phyloP scores from a whole-genome alignment of 1,284 basidiomycete genomes.

The Puccinia novopanici region DNA sequence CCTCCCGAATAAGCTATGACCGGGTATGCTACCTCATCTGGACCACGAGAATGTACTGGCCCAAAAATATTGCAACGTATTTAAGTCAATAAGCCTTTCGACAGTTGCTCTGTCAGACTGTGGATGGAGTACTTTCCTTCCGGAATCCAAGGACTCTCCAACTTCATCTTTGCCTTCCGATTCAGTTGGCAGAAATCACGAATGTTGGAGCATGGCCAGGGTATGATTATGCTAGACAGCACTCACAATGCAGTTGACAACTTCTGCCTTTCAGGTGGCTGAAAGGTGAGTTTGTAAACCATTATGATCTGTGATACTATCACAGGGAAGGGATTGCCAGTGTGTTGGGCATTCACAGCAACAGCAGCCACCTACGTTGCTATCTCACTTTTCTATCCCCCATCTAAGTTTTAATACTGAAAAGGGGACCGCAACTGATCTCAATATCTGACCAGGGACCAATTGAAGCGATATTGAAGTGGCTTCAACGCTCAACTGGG shows the following conservation, averaged over 20 bases:
- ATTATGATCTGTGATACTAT: too few relatives aligned
- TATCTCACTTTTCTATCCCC: too few relatives aligned
- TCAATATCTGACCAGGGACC: not conserved
- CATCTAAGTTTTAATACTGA: too few relatives aligned
- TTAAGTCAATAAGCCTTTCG: not conserved
- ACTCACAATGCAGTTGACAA: not conserved
- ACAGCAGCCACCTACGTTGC: too few relatives aligned
- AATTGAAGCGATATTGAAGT: not conserved
- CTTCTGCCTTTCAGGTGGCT: not conserved
- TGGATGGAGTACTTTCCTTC: not conserved
- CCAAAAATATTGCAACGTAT: too few relatives aligned
- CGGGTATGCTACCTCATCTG: too few relatives aligned
- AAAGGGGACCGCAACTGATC: too few relatives aligned
- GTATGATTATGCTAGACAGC: not conserved
- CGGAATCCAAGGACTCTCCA: not conserved
- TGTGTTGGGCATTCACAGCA: too few relatives aligned
- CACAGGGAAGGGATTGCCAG: too few relatives aligned
- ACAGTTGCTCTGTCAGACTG: not conserved
- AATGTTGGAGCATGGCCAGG: not conserved
- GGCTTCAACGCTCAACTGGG: not conserved
- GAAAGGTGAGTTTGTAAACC: too few relatives aligned
- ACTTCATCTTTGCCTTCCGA: slow-evolving; percentile 7
- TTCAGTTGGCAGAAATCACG: not conserved
- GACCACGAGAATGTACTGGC: too few relatives aligned
- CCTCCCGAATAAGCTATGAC: too few relatives aligned